A percentile compares a stretch with the other conserved stretches of the same genome.
Evolutionary conservation across 768 basidiomycete genomes (phyloP).

Genomic region (Termitomyces sp.): DNA sequence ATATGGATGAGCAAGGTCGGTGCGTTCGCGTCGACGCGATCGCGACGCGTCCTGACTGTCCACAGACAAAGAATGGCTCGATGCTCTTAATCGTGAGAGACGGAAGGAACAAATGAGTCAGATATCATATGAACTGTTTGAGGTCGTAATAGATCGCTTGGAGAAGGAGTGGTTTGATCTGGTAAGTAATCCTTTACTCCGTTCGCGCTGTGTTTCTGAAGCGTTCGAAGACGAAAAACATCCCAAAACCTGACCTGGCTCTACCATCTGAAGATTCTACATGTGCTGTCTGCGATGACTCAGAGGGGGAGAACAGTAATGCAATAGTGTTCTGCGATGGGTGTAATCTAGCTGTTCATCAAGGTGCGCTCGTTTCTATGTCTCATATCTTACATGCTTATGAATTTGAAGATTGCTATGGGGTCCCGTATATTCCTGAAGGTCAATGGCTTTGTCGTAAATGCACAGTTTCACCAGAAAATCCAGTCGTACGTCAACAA

Average conservation of each 20-base stretch:
- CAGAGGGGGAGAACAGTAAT: conserved; percentile 97
- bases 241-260: conserved; percentile 83
- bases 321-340: conserved; percentile 99
- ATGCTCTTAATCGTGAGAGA: conserved; percentile 75
- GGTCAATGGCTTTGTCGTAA: conserved; percentile 99
- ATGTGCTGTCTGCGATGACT: conserved; percentile 96
- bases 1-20: conserved; percentile 98
- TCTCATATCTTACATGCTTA: not conserved
- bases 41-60: not conserved
- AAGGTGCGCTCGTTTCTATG: conserved; percentile 52
- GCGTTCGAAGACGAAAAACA: conserved; percentile 71
- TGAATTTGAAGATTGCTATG: conserved; percentile 78
- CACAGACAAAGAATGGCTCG: conserved; percentile 92
- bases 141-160: conserved; percentile 93
- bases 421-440: conserved; percentile 98
- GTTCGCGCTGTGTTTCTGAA: not conserved
- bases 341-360: conserved; percentile 98
- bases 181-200: conserved; percentile 38
- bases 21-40: conserved; percentile 4
- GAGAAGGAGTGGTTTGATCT: conserved; percentile 99
- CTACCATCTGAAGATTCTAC: conserved; percentile 94
- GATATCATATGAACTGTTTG: conserved; percentile 83
- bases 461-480: conserved; percentile 96
- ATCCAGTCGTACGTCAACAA: conserved; percentile 70
- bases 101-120: conserved; percentile 66